phyloP scores from a whole-genome alignment of 2,329 filamentous ascomycete species.

The Thelonectria blattea region DNA sequence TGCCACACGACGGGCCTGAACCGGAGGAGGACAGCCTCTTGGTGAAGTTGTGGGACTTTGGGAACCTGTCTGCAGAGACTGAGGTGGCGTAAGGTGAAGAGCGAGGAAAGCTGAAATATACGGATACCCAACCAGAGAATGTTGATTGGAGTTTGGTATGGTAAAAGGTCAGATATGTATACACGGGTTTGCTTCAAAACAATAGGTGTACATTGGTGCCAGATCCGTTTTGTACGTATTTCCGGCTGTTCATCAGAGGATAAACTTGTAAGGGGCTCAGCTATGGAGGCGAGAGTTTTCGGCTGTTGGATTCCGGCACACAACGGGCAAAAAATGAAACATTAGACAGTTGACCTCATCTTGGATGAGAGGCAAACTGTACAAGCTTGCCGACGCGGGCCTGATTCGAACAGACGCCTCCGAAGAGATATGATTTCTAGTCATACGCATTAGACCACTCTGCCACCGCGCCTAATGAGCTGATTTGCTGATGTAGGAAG shows the following conservation, averaged over 20 bases:
- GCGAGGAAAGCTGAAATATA: neutral
- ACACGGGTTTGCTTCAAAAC: neutral
- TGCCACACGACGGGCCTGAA: constrained; percentile 55
- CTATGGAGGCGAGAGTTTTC: no score
- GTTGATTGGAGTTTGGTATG: neutral
- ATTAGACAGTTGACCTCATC: neutral
- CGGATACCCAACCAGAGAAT: constrained; percentile 14
- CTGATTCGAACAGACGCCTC: constrained; percentile 45
- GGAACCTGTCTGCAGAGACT: constrained; percentile 18
- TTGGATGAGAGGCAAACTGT: constrained; percentile 13
- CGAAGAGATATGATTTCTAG: constrained; percentile 44
- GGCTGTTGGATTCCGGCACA: neutral
- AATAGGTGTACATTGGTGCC: neutral
- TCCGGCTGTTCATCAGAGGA: no score
- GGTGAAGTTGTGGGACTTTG: constrained; percentile 68
- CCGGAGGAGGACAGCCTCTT: constrained; percentile 60
- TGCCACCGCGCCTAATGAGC: constrained; percentile 38
- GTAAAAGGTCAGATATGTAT: neutral
- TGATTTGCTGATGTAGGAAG: neutral
- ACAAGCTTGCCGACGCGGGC: constrained; percentile 36
- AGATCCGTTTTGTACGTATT: no score
- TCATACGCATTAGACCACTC: constrained; percentile 44
- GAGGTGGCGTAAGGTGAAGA: constrained; percentile 16
- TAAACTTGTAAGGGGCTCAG: no score
- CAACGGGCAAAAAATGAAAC: neutral